Base-by-base conservation (phyloP, 2,329 filamentous ascomycete species). In the Myriosclerotinia scirpicola region DNA sequence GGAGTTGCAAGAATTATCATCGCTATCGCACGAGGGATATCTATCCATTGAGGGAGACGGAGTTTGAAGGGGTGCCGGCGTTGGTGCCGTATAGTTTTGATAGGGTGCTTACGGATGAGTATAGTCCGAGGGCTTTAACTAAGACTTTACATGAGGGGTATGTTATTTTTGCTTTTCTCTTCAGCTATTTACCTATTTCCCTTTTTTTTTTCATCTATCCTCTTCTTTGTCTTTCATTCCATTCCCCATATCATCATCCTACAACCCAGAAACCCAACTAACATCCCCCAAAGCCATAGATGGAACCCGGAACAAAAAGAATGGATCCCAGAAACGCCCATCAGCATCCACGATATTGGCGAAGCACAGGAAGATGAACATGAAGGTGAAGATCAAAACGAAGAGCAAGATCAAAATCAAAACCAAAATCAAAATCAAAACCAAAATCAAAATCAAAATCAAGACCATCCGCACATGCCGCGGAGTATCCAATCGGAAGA, bases 1-100 rank as follows among this genome's bases (percentile, higher is more conserved):
- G 89, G 86, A 87, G 85, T 73, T 94, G 91, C 80, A 94, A 94
- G 80, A 93, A 95, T 75, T 84, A 84, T 73, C 92, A 96, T 78
- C 80, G 82, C 55, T 95, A 95, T 77, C 78, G 80, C 53, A 87
- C 84, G 36, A 80, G 80, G n/a, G 90, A 95, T 72, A 80, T 95
- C 15, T 95, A 88, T 78, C 92, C 92, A 4, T 81, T 95, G 82
- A 84, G 90, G 20, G 82, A 87, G 74, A 90, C 87, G 36, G 83
- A 85, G 69, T 95, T 92, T 72, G 91, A 95, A 79, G 90, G 90
- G 26, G 87, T 90, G 2, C 79, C 83, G 15, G 90, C 90, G 34
- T 83, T 83, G 70, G 84, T 95, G 34, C 92, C 92, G 5, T 90
- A 86, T 75, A 82, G 81, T 65, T 90, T 89, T 70, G 87, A 90